Percentiles rank a stretch among this genome's conserved stretches.
These are phyloP conservation scores for Ceratocystis papillata DNA, from an alignment of 2,329 filamentous ascomycete genomes.

Conservation along the genomic window DNA sequence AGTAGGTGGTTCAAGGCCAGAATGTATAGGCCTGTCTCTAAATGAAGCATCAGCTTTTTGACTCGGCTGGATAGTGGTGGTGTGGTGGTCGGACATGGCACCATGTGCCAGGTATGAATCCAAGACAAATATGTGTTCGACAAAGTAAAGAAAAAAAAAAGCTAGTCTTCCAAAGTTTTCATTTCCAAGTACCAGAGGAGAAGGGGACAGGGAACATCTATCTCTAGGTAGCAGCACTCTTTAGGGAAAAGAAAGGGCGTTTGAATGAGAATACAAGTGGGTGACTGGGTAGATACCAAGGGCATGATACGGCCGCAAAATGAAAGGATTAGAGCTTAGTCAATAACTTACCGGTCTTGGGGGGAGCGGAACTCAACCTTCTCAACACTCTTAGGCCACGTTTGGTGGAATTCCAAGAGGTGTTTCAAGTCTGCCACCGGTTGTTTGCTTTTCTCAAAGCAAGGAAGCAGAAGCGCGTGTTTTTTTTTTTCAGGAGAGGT, in stretches of 20 bases:
- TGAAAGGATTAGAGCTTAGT: conserved; percentile 2
- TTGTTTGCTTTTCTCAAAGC: not conserved
- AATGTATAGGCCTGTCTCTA: not conserved
- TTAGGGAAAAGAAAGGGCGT: not conserved
- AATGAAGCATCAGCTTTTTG: not conserved
- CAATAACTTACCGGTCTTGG: conserved; percentile 1
- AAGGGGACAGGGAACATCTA: not conserved
- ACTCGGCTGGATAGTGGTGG: not conserved
- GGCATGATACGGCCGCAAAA: not conserved
- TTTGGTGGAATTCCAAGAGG: not conserved
- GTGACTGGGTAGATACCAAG: not conserved
- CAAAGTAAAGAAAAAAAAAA: not conserved
- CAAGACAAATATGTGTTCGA: conserved; percentile 2
- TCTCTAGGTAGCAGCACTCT: not conserved
- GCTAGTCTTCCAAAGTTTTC: not conserved
- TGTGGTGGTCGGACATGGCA: not conserved
- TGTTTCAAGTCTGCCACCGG: not conserved
- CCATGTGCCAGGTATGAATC: not conserved
- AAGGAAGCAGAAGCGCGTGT: not conserved
- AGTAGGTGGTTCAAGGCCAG: too few species aligned
- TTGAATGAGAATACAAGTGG: not conserved
- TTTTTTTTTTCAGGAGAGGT: too few species aligned
- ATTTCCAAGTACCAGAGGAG: not conserved
- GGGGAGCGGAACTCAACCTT: not conserved
- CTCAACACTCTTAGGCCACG: not conserved